These are phyloP conservation scores for Phytopythium helicoides DNA, from an alignment of 352 stramenopile species.

Conservation along the genomic window DNA sequence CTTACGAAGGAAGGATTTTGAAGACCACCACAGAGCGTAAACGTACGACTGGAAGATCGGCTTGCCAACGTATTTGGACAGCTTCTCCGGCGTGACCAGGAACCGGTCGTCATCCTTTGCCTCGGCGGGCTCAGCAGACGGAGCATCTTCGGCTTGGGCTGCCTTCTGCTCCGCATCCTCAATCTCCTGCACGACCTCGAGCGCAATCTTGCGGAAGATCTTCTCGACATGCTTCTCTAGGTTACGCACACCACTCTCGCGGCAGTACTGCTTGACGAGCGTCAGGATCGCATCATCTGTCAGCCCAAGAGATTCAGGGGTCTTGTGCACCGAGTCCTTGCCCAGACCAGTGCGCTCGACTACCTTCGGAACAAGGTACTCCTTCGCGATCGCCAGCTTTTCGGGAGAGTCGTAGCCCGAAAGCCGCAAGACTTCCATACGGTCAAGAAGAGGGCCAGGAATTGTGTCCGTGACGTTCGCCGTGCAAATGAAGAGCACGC, in stretches of 20 bases:
- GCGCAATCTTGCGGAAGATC: constrained; percentile 97
- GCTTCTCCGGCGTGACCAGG: constrained; percentile 91
- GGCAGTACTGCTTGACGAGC: constrained; percentile 92
- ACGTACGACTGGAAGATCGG: constrained; percentile 94
- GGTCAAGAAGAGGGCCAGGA: constrained; percentile 96
- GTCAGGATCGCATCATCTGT: constrained; percentile 91
- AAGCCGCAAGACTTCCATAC: constrained; percentile 98
- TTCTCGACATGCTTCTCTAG: constrained; percentile 98
- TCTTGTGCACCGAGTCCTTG: constrained; percentile 46
- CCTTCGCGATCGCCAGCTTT: constrained; percentile 97
- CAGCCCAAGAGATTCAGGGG: constrained; percentile 87
- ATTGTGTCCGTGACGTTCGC: constrained; percentile 97
- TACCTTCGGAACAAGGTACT: constrained; percentile 98
- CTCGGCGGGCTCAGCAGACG: constrained; percentile 2
- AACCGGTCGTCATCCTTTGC: constrained; percentile 65
- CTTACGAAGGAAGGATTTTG: too few relatives aligned
- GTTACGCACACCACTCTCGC: constrained; percentile 97
- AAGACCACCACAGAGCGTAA: too few relatives aligned
- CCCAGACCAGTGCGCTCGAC: constrained; percentile 90
- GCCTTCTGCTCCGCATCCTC: constrained; percentile 25
- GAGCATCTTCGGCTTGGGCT: constrained; percentile 14
- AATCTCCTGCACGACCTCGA: constrained; percentile 94
- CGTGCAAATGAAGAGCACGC: constrained; percentile 97
- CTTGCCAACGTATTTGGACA: constrained; percentile 98
- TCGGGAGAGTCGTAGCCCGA: constrained; percentile 96